These are phyloP conservation scores for Lasiodiplodia citricola DNA, from an alignment of 2,329 filamentous ascomycete species.

Conservation along the genomic window DNA sequence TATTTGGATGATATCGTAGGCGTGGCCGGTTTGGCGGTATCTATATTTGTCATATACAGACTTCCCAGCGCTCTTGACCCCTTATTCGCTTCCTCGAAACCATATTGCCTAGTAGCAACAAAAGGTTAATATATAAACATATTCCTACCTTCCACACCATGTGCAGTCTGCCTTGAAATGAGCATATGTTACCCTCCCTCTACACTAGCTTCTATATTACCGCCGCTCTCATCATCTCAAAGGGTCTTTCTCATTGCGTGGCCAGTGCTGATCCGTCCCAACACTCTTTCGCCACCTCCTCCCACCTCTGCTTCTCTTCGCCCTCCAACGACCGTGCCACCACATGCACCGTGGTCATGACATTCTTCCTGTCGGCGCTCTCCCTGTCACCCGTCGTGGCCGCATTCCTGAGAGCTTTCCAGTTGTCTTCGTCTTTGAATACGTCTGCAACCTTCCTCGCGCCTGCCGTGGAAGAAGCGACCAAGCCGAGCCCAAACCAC, in stretches of 20 bases:
- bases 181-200: neutral
- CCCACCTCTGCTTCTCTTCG: slow-evolving; percentile 3
- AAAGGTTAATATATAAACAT: neutral
- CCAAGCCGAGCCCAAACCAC: slow-evolving; percentile 24
- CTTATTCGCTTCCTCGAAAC: too few relatives aligned
- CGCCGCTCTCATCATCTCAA: neutral
- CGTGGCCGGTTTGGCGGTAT: too few relatives aligned
- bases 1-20: too few relatives aligned
- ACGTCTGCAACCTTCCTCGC: slow-evolving; percentile 5
- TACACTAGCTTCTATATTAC: neutral
- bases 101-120: too few relatives aligned
- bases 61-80: too few relatives aligned
- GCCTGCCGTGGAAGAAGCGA: slow-evolving; percentile 14
- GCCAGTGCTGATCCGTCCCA: neutral
- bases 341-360: neutral
- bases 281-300: slow-evolving; percentile 3
- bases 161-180: neutral
- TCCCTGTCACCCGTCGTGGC: neutral
- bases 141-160: neutral
- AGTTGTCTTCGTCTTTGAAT: slow-evolving; percentile 20
- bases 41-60: too few relatives aligned
- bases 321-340: neutral
- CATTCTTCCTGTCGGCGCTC: slow-evolving; percentile 6
- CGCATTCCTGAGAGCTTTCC: neutral
- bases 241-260: neutral